Conservation (phyloP, 2,329 filamentous ascomycete genomes). For the Triangularia verruculosa region DNA sequence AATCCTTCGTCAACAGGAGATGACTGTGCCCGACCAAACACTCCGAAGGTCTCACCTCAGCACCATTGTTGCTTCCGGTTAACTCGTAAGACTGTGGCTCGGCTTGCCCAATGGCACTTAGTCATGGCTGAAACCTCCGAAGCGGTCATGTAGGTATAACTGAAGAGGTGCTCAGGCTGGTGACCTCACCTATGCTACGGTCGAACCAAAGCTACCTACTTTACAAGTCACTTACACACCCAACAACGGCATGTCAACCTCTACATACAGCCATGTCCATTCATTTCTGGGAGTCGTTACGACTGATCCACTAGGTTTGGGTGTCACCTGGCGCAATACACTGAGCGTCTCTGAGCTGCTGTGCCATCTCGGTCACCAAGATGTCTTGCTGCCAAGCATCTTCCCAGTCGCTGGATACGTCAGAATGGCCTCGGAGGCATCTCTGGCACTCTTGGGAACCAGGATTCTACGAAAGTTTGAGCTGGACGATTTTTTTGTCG, state of each 20-base stretch:
- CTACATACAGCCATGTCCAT: neutral
- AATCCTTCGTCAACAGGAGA: neutral
- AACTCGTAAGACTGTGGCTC: neutral
- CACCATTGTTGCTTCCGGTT: neutral
- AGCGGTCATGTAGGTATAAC: neutral
- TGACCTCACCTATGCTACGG: neutral
- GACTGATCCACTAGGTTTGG: neutral
- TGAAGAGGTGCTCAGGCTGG: no score
- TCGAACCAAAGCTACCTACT: no score
- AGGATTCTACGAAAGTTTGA: slow-evolving; percentile 6
- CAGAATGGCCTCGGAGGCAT: slow-evolving; percentile 5
- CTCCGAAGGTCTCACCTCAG: neutral
- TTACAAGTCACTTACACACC: no score
- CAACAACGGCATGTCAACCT: neutral
- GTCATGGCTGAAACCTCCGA: neutral
- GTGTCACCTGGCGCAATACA: slow-evolving; percentile 11
- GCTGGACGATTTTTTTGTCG: slow-evolving; percentile 8
- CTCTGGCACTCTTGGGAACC: neutral
- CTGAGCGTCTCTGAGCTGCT: neutral
- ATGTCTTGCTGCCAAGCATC: neutral
- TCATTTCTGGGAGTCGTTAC: neutral
- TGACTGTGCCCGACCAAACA: neutral
- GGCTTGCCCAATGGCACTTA: neutral
- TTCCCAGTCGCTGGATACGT: slow-evolving; percentile 4
- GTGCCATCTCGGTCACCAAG: neutral